Evolutionary conservation across 2,329 filamentous ascomycete species (phyloP), one percentile per base, ranked within the genome.

Genomic region (Fusarium coffeatum): DNA sequence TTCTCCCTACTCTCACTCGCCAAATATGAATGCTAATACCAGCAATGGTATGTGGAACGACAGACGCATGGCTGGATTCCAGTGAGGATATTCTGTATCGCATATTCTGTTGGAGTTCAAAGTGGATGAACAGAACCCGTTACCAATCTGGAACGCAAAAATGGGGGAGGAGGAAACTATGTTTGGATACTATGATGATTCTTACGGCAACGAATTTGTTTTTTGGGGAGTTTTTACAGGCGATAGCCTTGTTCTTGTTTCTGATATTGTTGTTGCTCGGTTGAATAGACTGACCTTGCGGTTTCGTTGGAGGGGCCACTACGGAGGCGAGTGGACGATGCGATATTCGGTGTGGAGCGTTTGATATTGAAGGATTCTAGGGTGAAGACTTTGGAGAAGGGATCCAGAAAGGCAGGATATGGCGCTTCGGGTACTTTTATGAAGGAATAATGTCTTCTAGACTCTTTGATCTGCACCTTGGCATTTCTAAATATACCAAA

Each of bases 1-100:
- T 28, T 80, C 79, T 32, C 77, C 77, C 11, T 81, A 78, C 63
- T 73, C 76, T 22, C 75, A 76, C 50, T 80, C 79, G 32, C 78
- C 80, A 34, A 78, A 78, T 45, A 64, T 74, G 46, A 73, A 76
- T 55, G 59, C 65, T 51, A 73, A 69, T 25, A 73, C 66, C 58
- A 69, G 55, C 12, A 66, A 64, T 40, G 58, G 50, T 37, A 68
- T 70, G 40, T 70, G 67, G 68, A 55, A 64, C 25, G 68, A 69
- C 23, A 51, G 68, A 41, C 59, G 68, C 20, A 71, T 71, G 68
- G 48, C 68, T 49, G 68, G 59, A 46, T 71, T 59, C 37, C 48
- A 66, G 15, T 62, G 45, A 71, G 40, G 22, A 47, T 47, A 27
- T 42, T 41, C 27, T 49, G 22, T 42, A 23, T 42, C 40, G 53